phyloP scores from a whole-genome alignment of 208 protist species.

The Trichomonas vaginalis region DNA sequence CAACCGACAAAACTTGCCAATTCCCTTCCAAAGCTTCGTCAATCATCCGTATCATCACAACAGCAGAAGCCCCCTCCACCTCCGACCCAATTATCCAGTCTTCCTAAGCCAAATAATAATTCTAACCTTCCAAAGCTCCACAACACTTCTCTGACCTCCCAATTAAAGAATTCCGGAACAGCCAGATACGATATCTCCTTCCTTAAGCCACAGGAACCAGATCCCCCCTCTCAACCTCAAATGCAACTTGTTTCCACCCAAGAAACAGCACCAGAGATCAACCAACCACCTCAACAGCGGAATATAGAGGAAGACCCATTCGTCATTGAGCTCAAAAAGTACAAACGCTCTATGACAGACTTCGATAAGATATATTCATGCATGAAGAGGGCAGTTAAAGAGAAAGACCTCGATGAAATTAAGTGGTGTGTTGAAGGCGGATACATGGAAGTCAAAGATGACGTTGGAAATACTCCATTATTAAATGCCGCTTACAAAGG shows the following conservation, averaged over 20 bases:
- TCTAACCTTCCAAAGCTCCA: not conserved
- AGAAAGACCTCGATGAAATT: not conserved
- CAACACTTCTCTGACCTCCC: not conserved
- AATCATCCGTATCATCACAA: not conserved
- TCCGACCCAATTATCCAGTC: too few relatives aligned
- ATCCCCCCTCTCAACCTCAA: not conserved
- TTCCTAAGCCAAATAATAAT: not conserved
- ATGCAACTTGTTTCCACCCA: not conserved
- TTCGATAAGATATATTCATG: too few relatives aligned
- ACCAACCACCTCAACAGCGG: not conserved
- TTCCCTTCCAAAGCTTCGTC: not conserved
- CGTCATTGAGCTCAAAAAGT: not conserved
- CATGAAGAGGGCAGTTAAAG: too few relatives aligned
- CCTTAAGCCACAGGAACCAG: not conserved
- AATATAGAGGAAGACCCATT: not conserved
- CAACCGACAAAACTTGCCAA: not conserved
- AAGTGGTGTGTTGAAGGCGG: not conserved
- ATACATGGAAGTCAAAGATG: not conserved
- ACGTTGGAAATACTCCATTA: not conserved
- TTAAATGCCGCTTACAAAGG: not conserved
- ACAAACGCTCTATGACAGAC: not conserved
- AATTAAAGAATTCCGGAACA: not conserved
- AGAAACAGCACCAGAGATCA: not conserved
- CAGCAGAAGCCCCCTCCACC: too few relatives aligned
- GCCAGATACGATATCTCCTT: not conserved